These are phyloP conservation scores for Colletotrichum tropicicola DNA, from an alignment of 2,329 filamentous ascomycete genomes.

Conservation along the genomic window DNA sequence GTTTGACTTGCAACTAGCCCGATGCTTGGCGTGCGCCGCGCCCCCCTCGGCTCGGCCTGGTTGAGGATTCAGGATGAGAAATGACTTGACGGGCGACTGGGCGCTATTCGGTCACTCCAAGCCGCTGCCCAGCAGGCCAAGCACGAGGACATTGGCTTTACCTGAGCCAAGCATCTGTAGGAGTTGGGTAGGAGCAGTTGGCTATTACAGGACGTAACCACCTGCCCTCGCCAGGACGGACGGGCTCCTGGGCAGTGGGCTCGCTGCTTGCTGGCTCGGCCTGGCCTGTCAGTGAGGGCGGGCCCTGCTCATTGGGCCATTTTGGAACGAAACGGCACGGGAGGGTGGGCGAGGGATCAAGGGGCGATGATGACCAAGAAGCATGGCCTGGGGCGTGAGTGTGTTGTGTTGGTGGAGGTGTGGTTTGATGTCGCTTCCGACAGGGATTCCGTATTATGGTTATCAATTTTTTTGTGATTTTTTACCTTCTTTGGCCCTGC, in stretches of 20 bases:
- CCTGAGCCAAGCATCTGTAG: neutral
- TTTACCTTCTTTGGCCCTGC: too few relatives aligned
- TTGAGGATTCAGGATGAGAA: neutral
- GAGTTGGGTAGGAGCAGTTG: neutral
- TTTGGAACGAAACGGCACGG: slow-evolving; percentile 3
- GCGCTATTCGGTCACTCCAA: neutral
- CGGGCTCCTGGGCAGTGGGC: too few relatives aligned
- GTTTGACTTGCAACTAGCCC: slow-evolving; percentile 8
- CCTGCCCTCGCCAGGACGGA: too few relatives aligned
- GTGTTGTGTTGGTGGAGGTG: too few relatives aligned
- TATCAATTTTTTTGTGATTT: neutral
- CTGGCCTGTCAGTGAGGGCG: neutral
- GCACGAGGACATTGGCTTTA: neutral
- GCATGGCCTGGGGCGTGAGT: too few relatives aligned
- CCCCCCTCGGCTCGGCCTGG: neutral
- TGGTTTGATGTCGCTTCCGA: neutral
- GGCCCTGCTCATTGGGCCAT: neutral
- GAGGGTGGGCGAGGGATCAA: neutral
- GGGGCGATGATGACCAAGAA: neutral
- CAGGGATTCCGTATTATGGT: slow-evolving; percentile 4
- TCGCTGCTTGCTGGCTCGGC: neutral
- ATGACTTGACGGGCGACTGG: neutral
- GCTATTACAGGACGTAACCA: too few relatives aligned
- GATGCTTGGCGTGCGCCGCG: slow-evolving; percentile 7
- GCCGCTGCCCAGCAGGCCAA: neutral